Evolutionary conservation across 768 basidiomycete species (phyloP), one percentile per base, ranked within the genome.

Genomic region (Pleurotus pulmonarius): DNA sequence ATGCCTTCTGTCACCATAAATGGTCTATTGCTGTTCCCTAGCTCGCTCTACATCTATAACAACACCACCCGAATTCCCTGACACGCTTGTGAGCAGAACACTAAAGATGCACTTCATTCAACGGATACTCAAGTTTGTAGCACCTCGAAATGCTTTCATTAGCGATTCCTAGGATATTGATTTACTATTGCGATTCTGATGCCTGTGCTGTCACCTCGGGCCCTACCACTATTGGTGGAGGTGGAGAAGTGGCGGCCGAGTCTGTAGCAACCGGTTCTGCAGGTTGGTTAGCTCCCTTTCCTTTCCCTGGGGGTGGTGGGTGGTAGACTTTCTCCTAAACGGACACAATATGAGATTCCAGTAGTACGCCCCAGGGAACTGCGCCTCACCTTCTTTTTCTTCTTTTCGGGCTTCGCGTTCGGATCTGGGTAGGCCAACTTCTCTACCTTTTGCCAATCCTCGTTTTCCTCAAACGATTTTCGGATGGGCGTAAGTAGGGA

Each of bases 371-470:
- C 8, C 40, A 44, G 3, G 46, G 20, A n/a, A 37, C 5, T 11
- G 34, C 15, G 3, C 11, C 34, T 15, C 49, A 58, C 59, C 34
- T 55, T 75, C 76, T 88, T 88, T 69, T 89, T 91, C 72, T 85
- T 85, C 60, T 80, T 78, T 60, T 80, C 79, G 7, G 76, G 74
- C 62, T 85, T 83, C 0, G 81, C 82, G 49, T 82, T 86, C 0
- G 83, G 83, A 68, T 87, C 82, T 1, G 94, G 94, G 74, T 98
- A 99, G 9, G 94, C 97, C 18, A 87, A 71, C 64, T 78, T 81
- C 66, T 88, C 88, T 5, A 87, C 75, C 64, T 75, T 75, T 70
- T 90, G 83, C 86, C 92, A 98, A 67, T 92, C 92, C 63, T 87
- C 80, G 64, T 83, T 85, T 60, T 74, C 82, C 63, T 87, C 80